Percentiles rank a stretch among this genome's conserved stretches.
These are phyloP conservation scores for Huntiella savannae DNA, from an alignment of 2,329 filamentous ascomycete species.

Conservation along the genomic window DNA sequence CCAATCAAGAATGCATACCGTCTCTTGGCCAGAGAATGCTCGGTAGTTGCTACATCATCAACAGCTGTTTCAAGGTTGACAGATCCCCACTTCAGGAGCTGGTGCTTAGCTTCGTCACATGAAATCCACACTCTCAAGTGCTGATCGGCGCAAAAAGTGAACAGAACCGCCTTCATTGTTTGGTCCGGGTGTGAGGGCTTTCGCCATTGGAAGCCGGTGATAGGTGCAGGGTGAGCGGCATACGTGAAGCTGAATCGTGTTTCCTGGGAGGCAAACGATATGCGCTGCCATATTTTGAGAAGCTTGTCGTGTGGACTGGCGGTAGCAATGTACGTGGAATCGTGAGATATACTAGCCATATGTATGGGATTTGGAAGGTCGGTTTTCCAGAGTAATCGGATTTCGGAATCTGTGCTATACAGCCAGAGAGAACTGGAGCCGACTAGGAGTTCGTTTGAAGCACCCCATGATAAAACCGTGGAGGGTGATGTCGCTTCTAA, in stretches of 20 bases:
- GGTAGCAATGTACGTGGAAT: slow-evolving; percentile 72
- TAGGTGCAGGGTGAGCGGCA: slow-evolving; percentile 59
- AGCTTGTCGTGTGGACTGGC: slow-evolving; percentile 60
- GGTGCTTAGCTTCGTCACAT: slow-evolving; percentile 45
- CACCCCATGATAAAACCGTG: slow-evolving; percentile 61
- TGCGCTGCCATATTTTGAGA: slow-evolving; percentile 80
- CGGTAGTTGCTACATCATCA: slow-evolving; percentile 21
- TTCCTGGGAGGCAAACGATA: slow-evolving; percentile 67
- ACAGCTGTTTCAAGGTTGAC: slow-evolving; percentile 61
- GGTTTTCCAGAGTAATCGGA: slow-evolving; percentile 52
- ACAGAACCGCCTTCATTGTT: slow-evolving; percentile 68
- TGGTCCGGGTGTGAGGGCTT: slow-evolving; percentile 59
- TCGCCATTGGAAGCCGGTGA: slow-evolving; percentile 79
- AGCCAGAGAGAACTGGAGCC: slow-evolving; percentile 53
- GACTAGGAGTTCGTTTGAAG: slow-evolving; percentile 64
- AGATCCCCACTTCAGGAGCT: slow-evolving; percentile 60
- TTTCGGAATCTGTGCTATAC: slow-evolving; percentile 33
- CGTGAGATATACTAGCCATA: slow-evolving; percentile 63
- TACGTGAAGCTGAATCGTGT: slow-evolving; percentile 82
- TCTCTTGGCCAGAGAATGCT: slow-evolving; percentile 15
- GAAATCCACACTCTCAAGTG: slow-evolving; percentile 68
- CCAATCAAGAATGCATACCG: slow-evolving; percentile 68
- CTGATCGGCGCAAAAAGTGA: slow-evolving; percentile 71
- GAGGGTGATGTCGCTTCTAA: slow-evolving; percentile 19
- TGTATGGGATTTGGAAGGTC: slow-evolving; percentile 53